phyloP scores from a whole-genome alignment of 306 rosid species.

The Medicago ruthenica region DNA sequence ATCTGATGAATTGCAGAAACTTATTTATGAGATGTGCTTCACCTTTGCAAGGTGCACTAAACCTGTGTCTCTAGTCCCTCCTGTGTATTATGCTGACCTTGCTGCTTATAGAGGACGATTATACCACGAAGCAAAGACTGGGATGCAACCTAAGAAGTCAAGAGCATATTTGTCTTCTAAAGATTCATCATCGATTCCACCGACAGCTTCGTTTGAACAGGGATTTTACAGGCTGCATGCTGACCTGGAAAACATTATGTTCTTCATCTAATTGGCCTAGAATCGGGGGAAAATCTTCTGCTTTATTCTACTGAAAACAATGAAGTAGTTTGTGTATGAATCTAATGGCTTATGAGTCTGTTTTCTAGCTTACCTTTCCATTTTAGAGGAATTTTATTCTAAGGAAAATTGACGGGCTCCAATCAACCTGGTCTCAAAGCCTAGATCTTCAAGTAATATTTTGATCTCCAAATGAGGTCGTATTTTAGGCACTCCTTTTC shows the following conservation, averaged over 20 bases:
- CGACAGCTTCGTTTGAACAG: conserved; percentile 46
- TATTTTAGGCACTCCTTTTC: conserved; percentile 7
- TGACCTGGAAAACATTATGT: conserved; percentile 65
- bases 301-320: conserved; percentile 22
- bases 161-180: conserved; percentile 40
- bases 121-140: conserved; percentile 59
- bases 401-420: neutral
- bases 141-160: conserved; percentile 47
- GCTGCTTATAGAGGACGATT: conserved; percentile 81
- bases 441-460: neutral
- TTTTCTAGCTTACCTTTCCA: conserved; percentile 19
- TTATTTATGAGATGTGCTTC: conserved; percentile 73
- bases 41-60: conserved; percentile 86
- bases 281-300: conserved; percentile 14
- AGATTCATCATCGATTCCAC: conserved; percentile 40
- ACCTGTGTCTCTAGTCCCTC: conserved; percentile 82
- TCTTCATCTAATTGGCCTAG: conserved; percentile 51
- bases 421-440: conserved; percentile 1
- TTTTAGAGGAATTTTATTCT: conserved; percentile 4
- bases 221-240: conserved; percentile 59
- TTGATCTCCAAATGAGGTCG: neutral
- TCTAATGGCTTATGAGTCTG: conserved; percentile 49
- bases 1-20: conserved; percentile 73
- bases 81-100: conserved; percentile 88
- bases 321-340: conserved; percentile 60